Percentiles rank a stretch among this genome's conserved stretches.
These are phyloP conservation scores for Penicillium waksmanii DNA, from an alignment of 495 filamentous ascomycete genomes.

Conservation along the genomic window DNA sequence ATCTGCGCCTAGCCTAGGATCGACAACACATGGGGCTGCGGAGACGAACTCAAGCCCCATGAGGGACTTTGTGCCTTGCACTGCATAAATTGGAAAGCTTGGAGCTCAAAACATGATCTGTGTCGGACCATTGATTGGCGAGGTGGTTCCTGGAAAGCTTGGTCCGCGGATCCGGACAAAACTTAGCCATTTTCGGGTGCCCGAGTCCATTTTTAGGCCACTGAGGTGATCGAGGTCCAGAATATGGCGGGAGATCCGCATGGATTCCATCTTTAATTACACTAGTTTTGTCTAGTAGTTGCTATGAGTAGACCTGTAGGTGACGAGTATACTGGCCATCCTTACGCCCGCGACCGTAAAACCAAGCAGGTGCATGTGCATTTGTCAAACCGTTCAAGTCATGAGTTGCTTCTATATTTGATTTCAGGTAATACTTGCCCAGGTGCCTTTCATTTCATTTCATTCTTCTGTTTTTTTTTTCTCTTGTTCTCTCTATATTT, in stretches of 20 bases:
- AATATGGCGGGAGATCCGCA: background rate
- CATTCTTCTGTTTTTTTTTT: background rate
- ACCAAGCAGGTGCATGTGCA: background rate
- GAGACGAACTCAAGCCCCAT: background rate
- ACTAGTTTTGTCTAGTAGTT: background rate
- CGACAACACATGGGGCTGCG: background rate
- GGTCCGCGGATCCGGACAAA: constrained; percentile 2
- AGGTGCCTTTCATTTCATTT: background rate
- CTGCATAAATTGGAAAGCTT: constrained; percentile 5
- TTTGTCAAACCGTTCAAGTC: background rate
- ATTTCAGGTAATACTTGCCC: background rate
- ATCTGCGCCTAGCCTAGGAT: background rate
- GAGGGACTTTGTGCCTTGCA: background rate
- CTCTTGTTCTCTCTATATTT: background rate
- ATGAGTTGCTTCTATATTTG: background rate
- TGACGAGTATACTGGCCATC: background rate
- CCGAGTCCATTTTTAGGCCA: background rate
- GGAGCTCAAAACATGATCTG: background rate
- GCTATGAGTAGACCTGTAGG: background rate
- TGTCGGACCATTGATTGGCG: background rate
- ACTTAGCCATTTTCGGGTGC: constrained; percentile 5
- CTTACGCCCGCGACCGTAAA: background rate
- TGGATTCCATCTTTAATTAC: background rate
- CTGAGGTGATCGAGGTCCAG: background rate
- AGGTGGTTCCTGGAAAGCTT: background rate